These are phyloP conservation scores for Dactylellina cionopaga DNA, from an alignment of 2,329 filamentous ascomycete species.

Conservation along the genomic window DNA sequence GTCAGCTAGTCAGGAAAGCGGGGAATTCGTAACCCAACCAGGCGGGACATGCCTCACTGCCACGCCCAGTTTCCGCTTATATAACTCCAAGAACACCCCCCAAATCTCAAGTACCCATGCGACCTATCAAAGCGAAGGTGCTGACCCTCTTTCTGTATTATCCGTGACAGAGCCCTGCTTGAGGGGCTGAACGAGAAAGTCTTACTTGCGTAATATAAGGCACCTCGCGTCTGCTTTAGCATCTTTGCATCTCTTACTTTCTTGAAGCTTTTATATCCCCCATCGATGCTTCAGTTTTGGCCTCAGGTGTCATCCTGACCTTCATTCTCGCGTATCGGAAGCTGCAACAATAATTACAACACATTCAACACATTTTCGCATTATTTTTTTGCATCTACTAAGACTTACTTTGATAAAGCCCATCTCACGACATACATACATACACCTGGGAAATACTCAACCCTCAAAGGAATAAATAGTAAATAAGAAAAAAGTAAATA, in stretches of 20 bases:
- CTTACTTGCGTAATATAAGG: neutral
- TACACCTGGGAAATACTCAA: too few relatives aligned
- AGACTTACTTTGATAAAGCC: too few relatives aligned
- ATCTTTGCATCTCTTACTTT: neutral
- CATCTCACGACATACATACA: too few relatives aligned
- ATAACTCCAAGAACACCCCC: conserved; percentile 4
- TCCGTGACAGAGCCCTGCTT: neutral
- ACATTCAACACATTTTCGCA: conserved; percentile 19
- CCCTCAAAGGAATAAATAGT: neutral
- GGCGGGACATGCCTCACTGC: conserved; percentile 11
- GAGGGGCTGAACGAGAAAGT: neutral
- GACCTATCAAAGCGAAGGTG: conserved; percentile 1
- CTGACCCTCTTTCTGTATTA: neutral
- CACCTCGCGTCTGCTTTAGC: neutral
- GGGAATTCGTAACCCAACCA: conserved; percentile 1
- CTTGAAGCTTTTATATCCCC: neutral
- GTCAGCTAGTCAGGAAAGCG: neutral
- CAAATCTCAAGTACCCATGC: neutral
- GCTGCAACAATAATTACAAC: conserved; percentile 35
- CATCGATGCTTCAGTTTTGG: too few relatives aligned
- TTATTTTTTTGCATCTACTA: too few relatives aligned
- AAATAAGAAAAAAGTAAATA: neutral
- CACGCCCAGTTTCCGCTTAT: conserved; percentile 32
- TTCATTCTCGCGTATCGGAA: too few relatives aligned
- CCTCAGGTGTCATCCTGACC: too few relatives aligned